Percentiles rank a stretch among this genome's conserved stretches.
phyloP scores from a whole-genome alignment of 2,329 filamentous ascomycete genomes.

The Calonectria honghensis region DNA sequence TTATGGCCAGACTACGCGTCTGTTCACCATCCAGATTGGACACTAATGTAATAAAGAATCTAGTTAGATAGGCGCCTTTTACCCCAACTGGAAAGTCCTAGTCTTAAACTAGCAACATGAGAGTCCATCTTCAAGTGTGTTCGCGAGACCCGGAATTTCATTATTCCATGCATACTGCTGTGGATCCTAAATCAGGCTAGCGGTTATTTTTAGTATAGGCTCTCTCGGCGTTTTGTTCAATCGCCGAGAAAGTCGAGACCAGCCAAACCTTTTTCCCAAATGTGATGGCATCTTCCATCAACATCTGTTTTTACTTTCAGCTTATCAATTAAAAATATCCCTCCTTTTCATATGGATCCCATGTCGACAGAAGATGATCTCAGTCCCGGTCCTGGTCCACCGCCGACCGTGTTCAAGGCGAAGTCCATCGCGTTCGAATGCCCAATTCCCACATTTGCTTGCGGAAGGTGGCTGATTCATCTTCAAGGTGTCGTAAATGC shows the following conservation, averaged over 20 bases:
- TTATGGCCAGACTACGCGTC: too few relatives aligned
- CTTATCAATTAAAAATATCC: too few relatives aligned
- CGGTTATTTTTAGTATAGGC: neutral
- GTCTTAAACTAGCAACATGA: neutral
- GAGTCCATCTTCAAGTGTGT: neutral
- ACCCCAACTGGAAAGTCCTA: too few relatives aligned
- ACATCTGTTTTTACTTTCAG: neutral
- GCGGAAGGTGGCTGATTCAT: neutral
- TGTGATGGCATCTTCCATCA: neutral
- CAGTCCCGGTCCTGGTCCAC: neutral
- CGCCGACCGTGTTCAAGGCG: neutral
- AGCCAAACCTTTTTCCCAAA: neutral
- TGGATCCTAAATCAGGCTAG: neutral
- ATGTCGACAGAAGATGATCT: neutral
- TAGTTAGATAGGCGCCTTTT: too few relatives aligned
- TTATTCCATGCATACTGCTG: neutral
- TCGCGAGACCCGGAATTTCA: neutral
- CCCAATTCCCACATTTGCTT: neutral
- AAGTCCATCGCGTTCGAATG: neutral
- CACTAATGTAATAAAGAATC: too few relatives aligned
- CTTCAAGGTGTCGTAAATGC: slow-evolving; percentile 14
- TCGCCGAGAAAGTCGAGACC: neutral
- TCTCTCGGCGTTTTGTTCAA: neutral
- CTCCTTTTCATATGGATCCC: neutral
- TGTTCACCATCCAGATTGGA: too few relatives aligned